Conservation (phyloP, 1,284 basidiomycete genomes). For the Thecaphora frezii region DNA sequence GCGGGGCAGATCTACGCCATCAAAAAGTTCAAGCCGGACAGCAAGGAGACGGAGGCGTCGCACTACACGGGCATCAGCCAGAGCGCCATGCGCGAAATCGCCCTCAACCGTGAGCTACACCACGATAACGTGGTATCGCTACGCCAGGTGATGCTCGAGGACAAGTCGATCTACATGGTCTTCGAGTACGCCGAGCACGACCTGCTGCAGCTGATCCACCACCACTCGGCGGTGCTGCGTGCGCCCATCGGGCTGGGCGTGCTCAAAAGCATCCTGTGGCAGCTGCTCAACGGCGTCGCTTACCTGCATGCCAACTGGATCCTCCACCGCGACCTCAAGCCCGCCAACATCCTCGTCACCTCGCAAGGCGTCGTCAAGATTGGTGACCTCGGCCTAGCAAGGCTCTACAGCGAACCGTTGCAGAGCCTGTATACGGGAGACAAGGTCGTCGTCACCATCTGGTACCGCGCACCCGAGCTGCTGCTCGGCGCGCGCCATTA, state of each 20-base stretch:
- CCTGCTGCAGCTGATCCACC: conserved; percentile 85
- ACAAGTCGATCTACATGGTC: conserved; percentile 86
- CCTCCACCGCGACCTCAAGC: conserved; percentile 94
- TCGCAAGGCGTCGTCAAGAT: conserved; percentile 90
- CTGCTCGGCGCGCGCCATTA: conserved; percentile 94
- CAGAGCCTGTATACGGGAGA: conserved; percentile 78
- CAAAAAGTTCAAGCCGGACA: conserved; percentile 99
- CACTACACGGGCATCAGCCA: conserved; percentile 97
- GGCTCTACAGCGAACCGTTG: conserved; percentile 80
- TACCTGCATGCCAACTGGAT: conserved; percentile 95
- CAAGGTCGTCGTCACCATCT: conserved; percentile 98
- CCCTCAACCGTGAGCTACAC: conserved; percentile 89
- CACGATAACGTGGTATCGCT: conserved; percentile 91
- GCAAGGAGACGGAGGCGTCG: conserved; percentile 63
- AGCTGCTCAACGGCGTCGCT: conserved; percentile 90
- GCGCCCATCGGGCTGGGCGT: conserved; percentile 73
- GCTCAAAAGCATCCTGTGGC: conserved; percentile 89
- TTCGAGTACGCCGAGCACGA: conserved; percentile 99
- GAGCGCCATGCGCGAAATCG: conserved; percentile 93
- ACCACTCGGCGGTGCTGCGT: conserved; percentile 86
- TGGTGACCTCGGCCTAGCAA: conserved; percentile 90
- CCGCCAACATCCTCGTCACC: conserved; percentile 96
- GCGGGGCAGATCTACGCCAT: conserved; percentile 71
- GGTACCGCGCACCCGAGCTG: conserved; percentile 95
- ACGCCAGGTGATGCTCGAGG: conserved; percentile 91